These are phyloP conservation scores for Aspergillus sp. DNA, from an alignment of 2,329 filamentous ascomycete species.

Conservation along the genomic window DNA sequence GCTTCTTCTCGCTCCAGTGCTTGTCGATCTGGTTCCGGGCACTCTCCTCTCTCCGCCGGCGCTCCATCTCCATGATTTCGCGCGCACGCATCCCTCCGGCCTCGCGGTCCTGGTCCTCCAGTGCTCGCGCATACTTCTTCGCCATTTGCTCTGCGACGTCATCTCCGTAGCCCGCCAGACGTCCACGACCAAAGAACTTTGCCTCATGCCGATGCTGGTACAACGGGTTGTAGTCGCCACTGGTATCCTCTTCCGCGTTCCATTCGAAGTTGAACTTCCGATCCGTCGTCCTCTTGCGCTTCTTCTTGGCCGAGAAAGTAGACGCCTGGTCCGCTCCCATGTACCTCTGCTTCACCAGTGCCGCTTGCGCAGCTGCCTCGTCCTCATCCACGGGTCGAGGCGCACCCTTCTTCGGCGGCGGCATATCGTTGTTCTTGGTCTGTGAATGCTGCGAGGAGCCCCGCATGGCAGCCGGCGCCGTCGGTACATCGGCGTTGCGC, in stretches of 20 bases:
- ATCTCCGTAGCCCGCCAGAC: conserved; percentile 65
- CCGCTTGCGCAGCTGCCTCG: conserved; percentile 66
- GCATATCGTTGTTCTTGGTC: conserved; percentile 52
- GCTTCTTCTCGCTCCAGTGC: conserved; percentile 91
- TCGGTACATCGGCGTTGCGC: conserved; percentile 50
- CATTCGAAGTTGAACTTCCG: conserved; percentile 99
- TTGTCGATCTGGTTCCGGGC: conserved; percentile 75
- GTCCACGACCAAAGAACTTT: conserved; percentile 68
- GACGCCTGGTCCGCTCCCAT: conserved; percentile 89
- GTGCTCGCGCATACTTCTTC: conserved; percentile 62
- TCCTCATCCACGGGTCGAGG: conserved; percentile 53
- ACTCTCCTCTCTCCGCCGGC: conserved; percentile 70
- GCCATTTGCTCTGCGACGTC: conserved; percentile 53
- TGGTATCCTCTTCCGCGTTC: conserved; percentile 94
- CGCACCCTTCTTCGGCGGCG: conserved; percentile 48
- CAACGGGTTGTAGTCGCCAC: conserved; percentile 75
- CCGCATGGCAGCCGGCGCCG: conserved; percentile 53
- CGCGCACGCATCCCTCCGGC: conserved; percentile 73
- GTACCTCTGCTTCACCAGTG: conserved; percentile 76
- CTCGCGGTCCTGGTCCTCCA: conserved; percentile 73
- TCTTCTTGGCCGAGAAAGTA: conserved; percentile 93
- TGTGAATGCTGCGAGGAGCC: conserved; percentile 20
- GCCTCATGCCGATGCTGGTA: conserved; percentile 68
- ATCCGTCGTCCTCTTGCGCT: conserved; percentile 85
- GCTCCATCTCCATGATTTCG: conserved; percentile 82